These are phyloP conservation scores for Lentinula detonsa DNA, from an alignment of 768 basidiomycete genomes.

Conservation along the genomic window DNA sequence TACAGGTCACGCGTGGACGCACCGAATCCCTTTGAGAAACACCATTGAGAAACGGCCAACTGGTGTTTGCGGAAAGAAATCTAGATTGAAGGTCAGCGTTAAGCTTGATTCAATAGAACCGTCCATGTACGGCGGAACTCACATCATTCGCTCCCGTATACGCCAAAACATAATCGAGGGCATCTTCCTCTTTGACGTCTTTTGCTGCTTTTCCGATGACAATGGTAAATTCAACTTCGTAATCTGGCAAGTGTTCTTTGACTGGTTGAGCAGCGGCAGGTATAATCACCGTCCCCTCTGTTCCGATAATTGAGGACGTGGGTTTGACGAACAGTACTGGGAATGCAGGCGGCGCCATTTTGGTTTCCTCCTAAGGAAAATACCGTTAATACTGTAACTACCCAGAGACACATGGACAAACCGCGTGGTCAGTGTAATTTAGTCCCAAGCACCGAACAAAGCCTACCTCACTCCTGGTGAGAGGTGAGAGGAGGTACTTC, in stretches of 20 bases:
- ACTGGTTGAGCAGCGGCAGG: conserved; percentile 67
- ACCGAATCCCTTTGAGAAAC: conserved; percentile 87
- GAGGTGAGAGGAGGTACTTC: conserved; percentile 61
- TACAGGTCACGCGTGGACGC: conserved; percentile 10
- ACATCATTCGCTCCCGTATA: conserved; percentile 80
- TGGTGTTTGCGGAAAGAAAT: conserved; percentile 83
- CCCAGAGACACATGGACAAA: conserved; percentile 17
- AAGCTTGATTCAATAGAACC: neutral
- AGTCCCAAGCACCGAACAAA: conserved; percentile 73
- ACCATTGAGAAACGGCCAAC: conserved; percentile 78
- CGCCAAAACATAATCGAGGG: conserved; percentile 80
- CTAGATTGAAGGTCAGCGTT: conserved; percentile 21
- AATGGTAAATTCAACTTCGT: conserved; percentile 76
- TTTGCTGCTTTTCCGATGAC: conserved; percentile 80
- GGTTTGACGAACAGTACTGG: conserved; percentile 83
- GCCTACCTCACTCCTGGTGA: conserved; percentile 60
- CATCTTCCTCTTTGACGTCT: conserved; percentile 74
- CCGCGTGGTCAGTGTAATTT: conserved; percentile 85
- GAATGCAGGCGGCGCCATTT: conserved; percentile 53
- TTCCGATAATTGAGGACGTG: conserved; percentile 61
- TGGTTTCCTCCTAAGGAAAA: conserved; percentile 53
- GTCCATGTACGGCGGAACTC: neutral
- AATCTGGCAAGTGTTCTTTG: conserved; percentile 68
- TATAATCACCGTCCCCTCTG: conserved; percentile 57
- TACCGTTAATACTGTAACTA: neutral